A percentile compares a stretch with the other conserved stretches of the same genome.
Evolutionary conservation across 2,329 filamentous ascomycete genomes (phyloP).

Genomic region (Aureobasidium zeae): DNA sequence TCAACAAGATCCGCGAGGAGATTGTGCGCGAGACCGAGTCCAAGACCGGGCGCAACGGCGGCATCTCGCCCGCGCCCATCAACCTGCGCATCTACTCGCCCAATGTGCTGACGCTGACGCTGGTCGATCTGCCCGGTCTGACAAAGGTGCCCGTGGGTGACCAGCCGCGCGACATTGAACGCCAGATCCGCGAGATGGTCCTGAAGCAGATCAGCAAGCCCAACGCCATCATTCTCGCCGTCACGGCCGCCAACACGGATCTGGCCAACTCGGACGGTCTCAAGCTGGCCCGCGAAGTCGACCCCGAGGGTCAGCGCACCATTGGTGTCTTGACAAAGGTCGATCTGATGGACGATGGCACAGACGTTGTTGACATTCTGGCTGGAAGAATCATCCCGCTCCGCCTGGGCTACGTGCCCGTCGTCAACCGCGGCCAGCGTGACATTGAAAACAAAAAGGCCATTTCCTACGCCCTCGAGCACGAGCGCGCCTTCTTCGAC

Average conservation of each 20-base stretch:
- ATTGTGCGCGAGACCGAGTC: conserved; percentile 93
- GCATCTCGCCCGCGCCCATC: conserved; percentile 93
- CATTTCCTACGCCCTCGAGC: conserved; percentile 81
- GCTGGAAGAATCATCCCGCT: conserved; percentile 95
- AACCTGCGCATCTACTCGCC: conserved; percentile 98
- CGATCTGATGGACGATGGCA: conserved; percentile 97
- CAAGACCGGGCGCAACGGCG: conserved; percentile 91
- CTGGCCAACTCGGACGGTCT: conserved; percentile 96
- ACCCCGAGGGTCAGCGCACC: conserved; percentile 92
- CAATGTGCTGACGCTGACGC: conserved; percentile 90
- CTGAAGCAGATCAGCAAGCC: conserved; percentile 97
- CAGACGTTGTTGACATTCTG: conserved; percentile 96
- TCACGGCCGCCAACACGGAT: conserved; percentile 95
- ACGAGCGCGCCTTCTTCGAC: conserved; percentile 95
- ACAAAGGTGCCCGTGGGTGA: conserved; percentile 96
- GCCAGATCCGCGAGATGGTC: conserved; percentile 95
- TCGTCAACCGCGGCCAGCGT: conserved; percentile 94
- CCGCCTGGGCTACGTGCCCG: conserved; percentile 88
- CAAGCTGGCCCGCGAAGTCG: conserved; percentile 92
- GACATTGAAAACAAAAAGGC: conserved; percentile 98
- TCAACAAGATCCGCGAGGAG: conserved; percentile 96
- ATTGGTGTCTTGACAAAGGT: conserved; percentile 99
- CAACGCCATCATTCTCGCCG: conserved; percentile 94
- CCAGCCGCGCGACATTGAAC: conserved; percentile 92
- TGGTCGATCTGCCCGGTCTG: conserved; percentile 91